These are phyloP conservation scores for Catenaria anguillulae DNA, from an alignment of 371 early-diverging fungal species.

Conservation along the genomic window DNA sequence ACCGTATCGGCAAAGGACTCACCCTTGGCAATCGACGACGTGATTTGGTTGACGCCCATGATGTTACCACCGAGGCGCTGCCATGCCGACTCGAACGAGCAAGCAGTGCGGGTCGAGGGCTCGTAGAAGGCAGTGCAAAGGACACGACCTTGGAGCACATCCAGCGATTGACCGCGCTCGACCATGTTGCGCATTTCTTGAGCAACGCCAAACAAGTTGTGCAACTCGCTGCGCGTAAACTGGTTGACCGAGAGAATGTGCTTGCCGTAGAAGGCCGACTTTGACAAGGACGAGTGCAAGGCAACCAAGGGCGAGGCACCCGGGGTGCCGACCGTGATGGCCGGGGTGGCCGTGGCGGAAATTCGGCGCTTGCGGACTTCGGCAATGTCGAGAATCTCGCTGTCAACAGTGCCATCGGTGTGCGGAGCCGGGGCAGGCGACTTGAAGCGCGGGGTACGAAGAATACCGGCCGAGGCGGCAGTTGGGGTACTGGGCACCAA, in stretches of 20 bases:
- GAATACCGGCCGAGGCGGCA: not conserved
- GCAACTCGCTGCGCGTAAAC: conserved; percentile 79
- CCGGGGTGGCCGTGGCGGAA: not conserved
- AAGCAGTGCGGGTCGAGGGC: conserved; percentile 85
- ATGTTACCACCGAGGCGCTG: conserved; percentile 81
- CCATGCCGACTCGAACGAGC: conserved; percentile 91
- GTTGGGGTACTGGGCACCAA: conserved; percentile 10
- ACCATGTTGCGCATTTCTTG: conserved; percentile 90
- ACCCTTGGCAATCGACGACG: conserved; percentile 85
- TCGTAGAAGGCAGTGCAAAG: conserved; percentile 92
- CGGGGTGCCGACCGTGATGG: not conserved
- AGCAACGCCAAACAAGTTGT: conserved; percentile 87
- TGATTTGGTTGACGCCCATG: conserved; percentile 60
- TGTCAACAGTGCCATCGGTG: too few species aligned
- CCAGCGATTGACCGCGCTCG: conserved; percentile 68
- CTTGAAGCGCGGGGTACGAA: not conserved
- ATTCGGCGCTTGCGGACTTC: not conserved
- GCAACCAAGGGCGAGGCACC: not conserved
- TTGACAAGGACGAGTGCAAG: conserved; percentile 13
- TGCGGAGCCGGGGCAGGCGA: too few species aligned
- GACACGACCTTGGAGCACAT: conserved; percentile 73
- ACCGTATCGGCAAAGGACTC: conserved; percentile 89
- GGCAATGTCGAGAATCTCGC: too few species aligned
- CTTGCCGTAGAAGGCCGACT: conserved; percentile 82
- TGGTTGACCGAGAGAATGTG: conserved; percentile 78